Conservation (phyloP, 2,329 filamentous ascomycete species). For the Colletotrichum sp. region DNA sequence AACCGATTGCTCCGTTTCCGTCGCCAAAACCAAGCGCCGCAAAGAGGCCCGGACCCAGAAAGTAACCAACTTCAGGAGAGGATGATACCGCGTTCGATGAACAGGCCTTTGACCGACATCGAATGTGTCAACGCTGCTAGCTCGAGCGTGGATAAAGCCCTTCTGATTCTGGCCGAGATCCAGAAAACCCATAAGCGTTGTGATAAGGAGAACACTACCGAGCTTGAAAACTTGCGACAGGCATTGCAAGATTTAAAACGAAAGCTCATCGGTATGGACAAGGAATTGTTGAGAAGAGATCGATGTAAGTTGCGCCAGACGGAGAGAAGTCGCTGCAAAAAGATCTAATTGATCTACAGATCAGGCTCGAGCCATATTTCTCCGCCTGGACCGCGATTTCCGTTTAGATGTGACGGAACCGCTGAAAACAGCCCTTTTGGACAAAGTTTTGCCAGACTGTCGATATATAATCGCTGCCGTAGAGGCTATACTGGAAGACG, state of each 20-base stretch:
- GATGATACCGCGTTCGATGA: not conserved
- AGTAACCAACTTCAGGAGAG: not conserved
- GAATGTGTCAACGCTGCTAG: not conserved
- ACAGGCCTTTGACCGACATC: not conserved
- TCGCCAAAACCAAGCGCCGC: not conserved
- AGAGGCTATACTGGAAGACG: not conserved
- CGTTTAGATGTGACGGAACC: not conserved
- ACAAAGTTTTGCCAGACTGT: not conserved
- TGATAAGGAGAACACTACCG: not conserved
- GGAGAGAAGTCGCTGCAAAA: rapidly evolving
- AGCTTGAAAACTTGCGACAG: not conserved
- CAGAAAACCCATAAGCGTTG: not conserved
- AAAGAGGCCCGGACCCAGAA: too few relatives aligned
- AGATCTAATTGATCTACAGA: not conserved
- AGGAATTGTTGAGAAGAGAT: not conserved
- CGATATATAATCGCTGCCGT: not conserved
- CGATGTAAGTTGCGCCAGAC: not conserved
- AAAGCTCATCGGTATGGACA: not conserved
- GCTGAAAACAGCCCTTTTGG: not conserved
- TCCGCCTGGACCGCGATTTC: not conserved
- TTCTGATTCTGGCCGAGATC: not conserved
- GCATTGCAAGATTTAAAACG: not conserved
- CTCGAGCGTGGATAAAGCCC: not conserved
- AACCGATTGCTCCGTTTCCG: not conserved
- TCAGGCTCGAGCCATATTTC: not conserved